Percentiles rank a stretch among this genome's conserved stretches.
Evolutionary conservation across 2,329 filamentous ascomycete genomes (phyloP).

Genomic region (Lizonia empirigonia): DNA sequence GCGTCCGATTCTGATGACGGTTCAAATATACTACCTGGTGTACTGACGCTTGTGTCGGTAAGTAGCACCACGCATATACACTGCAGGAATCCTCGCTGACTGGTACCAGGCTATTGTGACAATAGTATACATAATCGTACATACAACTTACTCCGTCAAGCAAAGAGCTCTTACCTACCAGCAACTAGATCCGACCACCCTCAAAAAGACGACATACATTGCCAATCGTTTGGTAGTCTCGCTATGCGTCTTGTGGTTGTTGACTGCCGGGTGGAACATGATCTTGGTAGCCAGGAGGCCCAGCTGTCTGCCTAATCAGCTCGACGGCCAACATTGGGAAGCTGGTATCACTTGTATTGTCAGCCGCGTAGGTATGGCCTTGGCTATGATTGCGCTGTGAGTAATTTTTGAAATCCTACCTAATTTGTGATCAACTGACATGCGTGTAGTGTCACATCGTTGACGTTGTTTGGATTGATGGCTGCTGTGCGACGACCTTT

Average conservation of each 20-base stretch:
- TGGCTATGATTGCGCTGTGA: slow-evolving; percentile 45
- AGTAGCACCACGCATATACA: slow-evolving; percentile 6
- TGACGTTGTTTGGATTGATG: slow-evolving; percentile 42
- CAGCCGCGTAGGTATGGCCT: slow-evolving; percentile 37
- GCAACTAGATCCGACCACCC: slow-evolving; percentile 25
- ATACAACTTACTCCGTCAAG: slow-evolving; percentile 43
- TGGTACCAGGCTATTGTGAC: slow-evolving; percentile 39
- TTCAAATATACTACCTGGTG: slow-evolving; percentile 37
- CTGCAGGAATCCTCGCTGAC: slow-evolving; percentile 12
- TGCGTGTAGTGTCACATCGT: slow-evolving; percentile 36
- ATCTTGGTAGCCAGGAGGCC: slow-evolving; percentile 48
- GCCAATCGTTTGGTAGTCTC: slow-evolving; percentile 41
- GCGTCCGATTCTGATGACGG: slow-evolving; percentile 34
- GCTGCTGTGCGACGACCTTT: slow-evolving; percentile 44
- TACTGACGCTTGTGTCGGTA: slow-evolving; percentile 44
- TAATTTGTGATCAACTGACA: not conserved
- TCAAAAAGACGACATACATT: slow-evolving; percentile 42
- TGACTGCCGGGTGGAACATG: slow-evolving; percentile 49
- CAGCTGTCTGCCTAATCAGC: slow-evolving; percentile 33
- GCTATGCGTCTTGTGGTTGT: slow-evolving; percentile 45
- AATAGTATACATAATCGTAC: slow-evolving; percentile 42
- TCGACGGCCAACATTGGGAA: slow-evolving; percentile 39
- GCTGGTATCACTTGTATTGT: slow-evolving; percentile 40
- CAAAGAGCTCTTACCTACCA: slow-evolving; percentile 40
- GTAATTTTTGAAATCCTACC: not conserved